Base-by-base conservation (phyloP, 441 rosid genomes). In the Isatis lusitanica region DNA sequence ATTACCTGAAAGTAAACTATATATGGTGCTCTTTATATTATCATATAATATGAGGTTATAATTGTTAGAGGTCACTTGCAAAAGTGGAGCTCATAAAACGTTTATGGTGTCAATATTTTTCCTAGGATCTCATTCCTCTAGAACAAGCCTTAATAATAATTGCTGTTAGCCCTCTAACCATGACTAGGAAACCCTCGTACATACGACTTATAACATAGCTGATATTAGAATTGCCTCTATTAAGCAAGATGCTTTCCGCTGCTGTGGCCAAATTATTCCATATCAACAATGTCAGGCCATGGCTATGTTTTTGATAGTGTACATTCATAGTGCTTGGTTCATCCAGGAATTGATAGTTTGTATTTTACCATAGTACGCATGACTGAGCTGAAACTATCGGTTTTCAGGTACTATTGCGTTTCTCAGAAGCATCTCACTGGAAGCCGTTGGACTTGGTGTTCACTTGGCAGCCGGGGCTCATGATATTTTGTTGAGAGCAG, bases 401-500 rank as follows among this genome's bases (percentile, higher is more conserved):
- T 62, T 78, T 78, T 16, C 85, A 96, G 99, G 99, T 71, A 87
- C 97, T 63, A 68, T 81, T 63, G 98, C 99, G 5, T 96, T 96
- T 80, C 97, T 93, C 64, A 90, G 87, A 81, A 94, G 98, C 76
- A 79, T 96, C 74, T 96, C 98, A 57, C 85, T 93, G 56, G 98
- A 92, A 88, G 99, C 97, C 36, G 89, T 93, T 82, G 97, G 93
- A 51, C 94, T 96, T 36, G 99, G 98, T 53, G 93, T 92, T 61
- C 99, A 96, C 88, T 83, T 96, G 79, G 94, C 99, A 70, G 98
- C 97, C 3, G 93, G 97, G 63, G 90, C 90, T 66, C 94, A 87
- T 76, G 92, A 94, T 75, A 83, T 93, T 75, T 81, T 96, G 84
- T 84, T 86, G 61, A 93, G 87, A 78, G 90, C 98, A 16, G 98